Conservation (phyloP, 257 asterid genomes). For the Solanum infundibuliforme region DNA sequence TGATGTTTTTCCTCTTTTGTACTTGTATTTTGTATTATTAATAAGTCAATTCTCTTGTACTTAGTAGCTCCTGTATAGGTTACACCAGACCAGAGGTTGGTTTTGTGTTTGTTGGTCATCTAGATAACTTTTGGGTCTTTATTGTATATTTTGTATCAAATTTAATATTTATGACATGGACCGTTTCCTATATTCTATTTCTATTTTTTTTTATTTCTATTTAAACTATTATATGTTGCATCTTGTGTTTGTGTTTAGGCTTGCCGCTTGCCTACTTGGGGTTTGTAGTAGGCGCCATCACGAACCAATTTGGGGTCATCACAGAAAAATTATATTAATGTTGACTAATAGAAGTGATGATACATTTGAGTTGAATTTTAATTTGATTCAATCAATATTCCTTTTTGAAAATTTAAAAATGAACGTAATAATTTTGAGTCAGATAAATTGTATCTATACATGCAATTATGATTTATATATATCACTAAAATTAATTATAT, state of each 20-base stretch:
- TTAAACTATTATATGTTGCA: neutral
- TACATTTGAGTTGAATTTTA: neutral
- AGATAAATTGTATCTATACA: neutral
- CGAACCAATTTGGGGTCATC: neutral
- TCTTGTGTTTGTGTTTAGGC: neutral
- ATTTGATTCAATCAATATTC: neutral
- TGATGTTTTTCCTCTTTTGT: neutral
- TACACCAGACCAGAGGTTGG: neutral
- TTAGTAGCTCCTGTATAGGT: neutral
- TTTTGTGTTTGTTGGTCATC: neutral
- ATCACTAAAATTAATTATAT: neutral
- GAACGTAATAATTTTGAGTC: neutral
- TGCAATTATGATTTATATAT: neutral
- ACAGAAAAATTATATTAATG: neutral
- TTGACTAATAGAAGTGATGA: neutral
- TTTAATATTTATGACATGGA: neutral
- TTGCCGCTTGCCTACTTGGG: neutral
- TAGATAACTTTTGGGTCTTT: neutral
- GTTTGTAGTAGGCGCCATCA: neutral
- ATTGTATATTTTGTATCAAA: neutral
- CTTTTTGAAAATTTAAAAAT: neutral
- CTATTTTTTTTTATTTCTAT: too few relatives aligned
- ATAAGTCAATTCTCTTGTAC: neutral
- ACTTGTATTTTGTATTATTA: neutral
- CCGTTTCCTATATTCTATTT: too few relatives aligned